Evolutionary conservation across 345 rosid genomes (phyloP), one percentile per base, ranked within the genome.

Genomic region (Aurinia saxatilis): DNA sequence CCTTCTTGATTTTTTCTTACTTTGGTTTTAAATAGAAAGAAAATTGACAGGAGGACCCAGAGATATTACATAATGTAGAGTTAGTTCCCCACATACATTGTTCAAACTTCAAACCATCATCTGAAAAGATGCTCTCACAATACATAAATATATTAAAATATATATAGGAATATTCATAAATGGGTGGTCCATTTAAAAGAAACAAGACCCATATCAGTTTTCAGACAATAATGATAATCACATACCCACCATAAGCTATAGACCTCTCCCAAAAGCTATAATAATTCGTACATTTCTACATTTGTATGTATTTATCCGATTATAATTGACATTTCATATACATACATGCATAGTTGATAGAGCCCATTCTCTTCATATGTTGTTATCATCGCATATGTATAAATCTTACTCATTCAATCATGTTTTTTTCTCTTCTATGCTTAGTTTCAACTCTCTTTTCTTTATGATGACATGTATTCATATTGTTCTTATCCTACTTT

Each of bases 151-250:
- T 8, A 46, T 2, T 48, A 31, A 6, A 8, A 15, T 52, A 56
- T 36, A 30, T 55, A 60, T 14, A 60, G 29, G 73, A 69, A 69
- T 61, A 45, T 60, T 69, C 62, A 60, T 60, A 69, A 50, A 69
- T 61, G 50, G 25, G 73, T 69, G 73, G 73, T 69, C 73, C 73
- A 53, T 45, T 18, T 44, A 46, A 37, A 53, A 69, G 50, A 61
- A 60, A 61, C 68, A 69, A 61, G 63, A 69, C 73, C 73, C 68
- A 69, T 69, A 53, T 69, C 63, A 61, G 73, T 61, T 69, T 46
- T 46, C 68, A 69, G 73, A 62, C 68, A 69, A 54, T 47, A 69
- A 69, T 69, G 68, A 69, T 62, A 61, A 61, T 61, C 50, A 37
- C 44, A 53, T 29, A 69, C 63, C 73, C 61, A 61, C 73, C 73